A percentile compares a stretch with the other conserved stretches of the same genome.
phyloP scores from a whole-genome alignment of 805 yeast species.

The Candida jianshihensis region DNA sequence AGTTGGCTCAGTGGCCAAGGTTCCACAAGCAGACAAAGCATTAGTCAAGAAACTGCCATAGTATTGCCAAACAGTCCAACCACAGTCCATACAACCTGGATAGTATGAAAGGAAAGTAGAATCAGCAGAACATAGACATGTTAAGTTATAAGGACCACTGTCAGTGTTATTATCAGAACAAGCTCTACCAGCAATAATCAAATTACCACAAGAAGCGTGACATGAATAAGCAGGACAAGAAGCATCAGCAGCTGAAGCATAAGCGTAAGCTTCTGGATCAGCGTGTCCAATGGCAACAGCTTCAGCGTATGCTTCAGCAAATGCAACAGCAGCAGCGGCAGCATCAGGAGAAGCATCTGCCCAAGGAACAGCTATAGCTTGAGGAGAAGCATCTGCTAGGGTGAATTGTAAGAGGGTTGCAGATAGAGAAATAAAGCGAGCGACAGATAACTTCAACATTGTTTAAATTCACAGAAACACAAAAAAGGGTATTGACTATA shows the following conservation, averaged over 20 bases:
- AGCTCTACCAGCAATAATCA: constrained; percentile 22
- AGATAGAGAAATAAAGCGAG: too few relatives aligned
- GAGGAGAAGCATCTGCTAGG: too few relatives aligned
- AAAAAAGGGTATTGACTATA: too few relatives aligned
- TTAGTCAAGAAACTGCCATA: constrained; percentile 19
- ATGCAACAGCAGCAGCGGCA: constrained; percentile 3
- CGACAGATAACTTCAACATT: too few relatives aligned
- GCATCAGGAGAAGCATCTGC: constrained; percentile 3
- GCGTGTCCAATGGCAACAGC: constrained; percentile 4
- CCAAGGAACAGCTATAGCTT: constrained; percentile 2
- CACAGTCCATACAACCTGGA: constrained; percentile 27
- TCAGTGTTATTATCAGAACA: constrained; percentile 16
- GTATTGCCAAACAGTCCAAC: constrained; percentile 29
- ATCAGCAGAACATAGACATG: constrained; percentile 15
- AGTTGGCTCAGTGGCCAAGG: constrained; percentile 1
- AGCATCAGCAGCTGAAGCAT: constrained; percentile 13
- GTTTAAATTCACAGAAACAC: too few relatives aligned
- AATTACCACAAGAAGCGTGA: constrained; percentile 25
- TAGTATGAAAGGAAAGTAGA: constrained; percentile 10
- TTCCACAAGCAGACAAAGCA: not conserved
- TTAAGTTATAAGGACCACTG: constrained; percentile 7
- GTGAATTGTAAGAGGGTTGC: not conserved
- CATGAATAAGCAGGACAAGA: constrained; percentile 20
- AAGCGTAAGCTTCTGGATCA: constrained; percentile 17
- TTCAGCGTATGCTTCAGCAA: constrained; percentile 2